Evolutionary conservation across 148 eudicot species (phyloP).

Genomic region (Heliamphora exappendiculata): DNA sequence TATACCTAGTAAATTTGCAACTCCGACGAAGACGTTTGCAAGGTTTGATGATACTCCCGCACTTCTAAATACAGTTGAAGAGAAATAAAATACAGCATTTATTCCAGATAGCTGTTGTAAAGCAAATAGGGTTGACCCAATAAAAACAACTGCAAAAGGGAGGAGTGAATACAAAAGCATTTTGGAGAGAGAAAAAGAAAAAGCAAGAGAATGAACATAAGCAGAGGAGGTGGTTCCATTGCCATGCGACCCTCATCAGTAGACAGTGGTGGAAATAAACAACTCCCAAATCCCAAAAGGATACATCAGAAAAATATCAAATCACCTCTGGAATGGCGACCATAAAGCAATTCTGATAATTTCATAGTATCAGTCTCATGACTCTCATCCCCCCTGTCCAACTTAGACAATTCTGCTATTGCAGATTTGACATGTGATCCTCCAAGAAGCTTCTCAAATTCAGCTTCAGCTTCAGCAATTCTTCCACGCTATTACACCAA

Average conservation of each 20-base stretch:
- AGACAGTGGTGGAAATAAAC: neutral
- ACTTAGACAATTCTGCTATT: slow-evolving; percentile 68
- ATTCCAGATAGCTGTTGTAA: slow-evolving; percentile 99
- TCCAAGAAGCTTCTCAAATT: slow-evolving; percentile 74
- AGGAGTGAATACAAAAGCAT: slow-evolving; percentile 41
- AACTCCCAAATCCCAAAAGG: neutral
- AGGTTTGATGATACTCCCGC: slow-evolving; percentile 88
- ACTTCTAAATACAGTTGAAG: slow-evolving; percentile 99
- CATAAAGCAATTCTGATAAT: slow-evolving; percentile 55
- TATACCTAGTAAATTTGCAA: slow-evolving; percentile 72
- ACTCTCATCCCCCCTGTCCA: slow-evolving; percentile 66
- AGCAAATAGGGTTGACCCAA: slow-evolving; percentile 98
- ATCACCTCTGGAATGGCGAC: slow-evolving; percentile 86
- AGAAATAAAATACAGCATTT: slow-evolving; percentile 98
- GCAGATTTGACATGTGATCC: slow-evolving; percentile 61
- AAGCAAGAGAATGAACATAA: neutral
- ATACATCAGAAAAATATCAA: neutral
- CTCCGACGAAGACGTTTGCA: slow-evolving; percentile 71
- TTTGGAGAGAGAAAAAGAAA: slow-evolving; percentile 16
- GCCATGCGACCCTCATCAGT: neutral
- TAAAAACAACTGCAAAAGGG: slow-evolving; percentile 99
- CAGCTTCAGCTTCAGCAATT: slow-evolving; percentile 69
- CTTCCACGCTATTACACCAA: slow-evolving; percentile 57
- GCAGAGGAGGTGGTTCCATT: neutral
- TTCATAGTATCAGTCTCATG: slow-evolving; percentile 50